Conservation (phyloP, 306 rosid species). For the Chamaecrista fasciculata region DNA sequence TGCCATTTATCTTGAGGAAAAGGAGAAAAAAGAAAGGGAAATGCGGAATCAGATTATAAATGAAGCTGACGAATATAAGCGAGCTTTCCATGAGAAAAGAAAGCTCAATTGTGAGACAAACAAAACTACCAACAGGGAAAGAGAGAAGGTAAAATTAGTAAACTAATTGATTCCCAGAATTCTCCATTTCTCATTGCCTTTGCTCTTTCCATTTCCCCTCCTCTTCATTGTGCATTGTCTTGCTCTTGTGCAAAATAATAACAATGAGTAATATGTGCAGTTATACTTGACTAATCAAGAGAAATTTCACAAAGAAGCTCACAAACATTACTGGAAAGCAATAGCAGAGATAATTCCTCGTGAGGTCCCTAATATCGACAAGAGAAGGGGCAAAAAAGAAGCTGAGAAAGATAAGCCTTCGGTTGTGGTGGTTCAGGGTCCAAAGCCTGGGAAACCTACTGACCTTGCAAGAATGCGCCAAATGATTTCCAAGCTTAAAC, state of each 20-base stretch:
- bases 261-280: constrained; percentile 40
- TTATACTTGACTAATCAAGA: constrained; percentile 72
- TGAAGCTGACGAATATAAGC: constrained; percentile 83
- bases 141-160: constrained; percentile 64
- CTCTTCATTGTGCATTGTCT: not conserved
- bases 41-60: constrained; percentile 79
- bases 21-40: constrained; percentile 78
- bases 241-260: constrained; percentile 27
- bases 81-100: constrained; percentile 75
- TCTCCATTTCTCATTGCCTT: not conserved
- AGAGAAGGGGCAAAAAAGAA: constrained; percentile 88
- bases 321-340: constrained; percentile 91
- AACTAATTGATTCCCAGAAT: not conserved
- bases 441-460: constrained; percentile 94
- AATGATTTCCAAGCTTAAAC: constrained; percentile 73
- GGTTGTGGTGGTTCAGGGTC: constrained; percentile 68
- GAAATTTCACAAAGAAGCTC: constrained; percentile 94
- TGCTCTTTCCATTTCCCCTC: not conserved
- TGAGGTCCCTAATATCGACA: constrained; percentile 89
- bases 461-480: constrained; percentile 91
- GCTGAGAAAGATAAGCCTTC: constrained; percentile 61
- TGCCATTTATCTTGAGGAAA: constrained; percentile 75
- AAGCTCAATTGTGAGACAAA: constrained; percentile 70
- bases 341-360: constrained; percentile 88
- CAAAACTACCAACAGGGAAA: constrained; percentile 68